These are phyloP conservation scores for Zymoseptoria passerinii DNA, from an alignment of 2,329 filamentous ascomycete genomes.

Conservation along the genomic window DNA sequence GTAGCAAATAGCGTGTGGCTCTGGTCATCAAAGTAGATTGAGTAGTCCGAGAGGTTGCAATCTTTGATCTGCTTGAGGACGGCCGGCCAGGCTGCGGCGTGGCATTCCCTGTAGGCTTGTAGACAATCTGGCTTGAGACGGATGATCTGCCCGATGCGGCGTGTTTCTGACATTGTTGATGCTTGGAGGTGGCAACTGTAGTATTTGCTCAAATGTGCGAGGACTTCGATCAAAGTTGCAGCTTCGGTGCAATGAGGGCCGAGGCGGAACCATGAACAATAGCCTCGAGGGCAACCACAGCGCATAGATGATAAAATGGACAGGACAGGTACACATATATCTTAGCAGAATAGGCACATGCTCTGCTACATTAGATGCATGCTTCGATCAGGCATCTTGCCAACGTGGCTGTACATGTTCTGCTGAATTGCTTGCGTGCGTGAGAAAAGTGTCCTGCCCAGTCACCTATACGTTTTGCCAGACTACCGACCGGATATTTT, in stretches of 20 bases:
- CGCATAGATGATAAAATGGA: no score
- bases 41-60: slow-evolving; percentile 69
- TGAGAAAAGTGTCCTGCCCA: no score
- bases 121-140: slow-evolving; percentile 60
- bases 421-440: no score
- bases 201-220: neutral
- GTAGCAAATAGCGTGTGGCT: slow-evolving; percentile 61
- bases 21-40: slow-evolving; percentile 59
- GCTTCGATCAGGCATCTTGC: no score
- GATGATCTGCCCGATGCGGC: slow-evolving; percentile 63
- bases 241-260: neutral
- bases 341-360: no score
- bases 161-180: slow-evolving; percentile 21
- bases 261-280: no score
- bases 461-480: no score
- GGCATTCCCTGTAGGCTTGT: slow-evolving; percentile 63
- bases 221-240: neutral
- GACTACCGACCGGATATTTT: no score
- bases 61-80: slow-evolving; percentile 67
- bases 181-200: neutral
- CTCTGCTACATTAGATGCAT: no score
- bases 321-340: no score
- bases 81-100: slow-evolving; percentile 68
- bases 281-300: no score
- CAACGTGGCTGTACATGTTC: no score